Conservation (phyloP, 1,139 yeast species). For the Suhomyces bokatorum region DNA sequence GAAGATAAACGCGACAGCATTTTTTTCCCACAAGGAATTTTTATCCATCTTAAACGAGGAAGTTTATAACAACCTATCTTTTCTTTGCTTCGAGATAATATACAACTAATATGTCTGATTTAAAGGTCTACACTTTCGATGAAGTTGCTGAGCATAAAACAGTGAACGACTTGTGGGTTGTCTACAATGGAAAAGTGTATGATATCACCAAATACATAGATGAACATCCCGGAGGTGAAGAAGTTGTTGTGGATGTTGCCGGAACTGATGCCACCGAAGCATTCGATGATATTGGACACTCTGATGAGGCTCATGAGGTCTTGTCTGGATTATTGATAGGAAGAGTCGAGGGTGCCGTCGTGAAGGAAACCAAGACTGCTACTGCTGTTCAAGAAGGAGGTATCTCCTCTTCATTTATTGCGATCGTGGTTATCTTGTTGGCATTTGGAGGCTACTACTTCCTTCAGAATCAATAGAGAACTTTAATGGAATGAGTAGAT, state of each 20-base stretch:
- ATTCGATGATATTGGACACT: constrained; percentile 95
- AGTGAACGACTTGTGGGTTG: constrained; percentile 83
- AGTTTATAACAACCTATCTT: neutral
- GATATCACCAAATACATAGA: constrained; percentile 81
- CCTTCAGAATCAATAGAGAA: constrained; percentile 14
- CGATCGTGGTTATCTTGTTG: constrained; percentile 16
- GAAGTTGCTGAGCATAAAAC: constrained; percentile 80
- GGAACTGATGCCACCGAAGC: constrained; percentile 94
- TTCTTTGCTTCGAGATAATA: neutral
- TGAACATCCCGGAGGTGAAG: constrained; percentile 99
- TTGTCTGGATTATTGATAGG: constrained; percentile 73
- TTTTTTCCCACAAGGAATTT: constrained; percentile 1
- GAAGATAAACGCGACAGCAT: constrained; percentile 1
- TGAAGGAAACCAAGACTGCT: constrained; percentile 28
- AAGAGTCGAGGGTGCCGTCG: constrained; percentile 46
- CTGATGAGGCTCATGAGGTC: constrained; percentile 89
- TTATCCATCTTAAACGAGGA: constrained; percentile 4
- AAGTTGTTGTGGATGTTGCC: constrained; percentile 85
- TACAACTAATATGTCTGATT: constrained; percentile 18
- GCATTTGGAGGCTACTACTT: constrained; percentile 20
- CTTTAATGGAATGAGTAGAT: neutral
- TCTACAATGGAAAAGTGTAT: constrained; percentile 87
- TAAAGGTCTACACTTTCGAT: constrained; percentile 43
- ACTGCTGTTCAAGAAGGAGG: constrained; percentile 28
- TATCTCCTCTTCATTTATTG: constrained; percentile 30